These are phyloP conservation scores for Pyrenopolyporus hunteri DNA, from an alignment of 495 filamentous ascomycete genomes.

Conservation along the genomic window DNA sequence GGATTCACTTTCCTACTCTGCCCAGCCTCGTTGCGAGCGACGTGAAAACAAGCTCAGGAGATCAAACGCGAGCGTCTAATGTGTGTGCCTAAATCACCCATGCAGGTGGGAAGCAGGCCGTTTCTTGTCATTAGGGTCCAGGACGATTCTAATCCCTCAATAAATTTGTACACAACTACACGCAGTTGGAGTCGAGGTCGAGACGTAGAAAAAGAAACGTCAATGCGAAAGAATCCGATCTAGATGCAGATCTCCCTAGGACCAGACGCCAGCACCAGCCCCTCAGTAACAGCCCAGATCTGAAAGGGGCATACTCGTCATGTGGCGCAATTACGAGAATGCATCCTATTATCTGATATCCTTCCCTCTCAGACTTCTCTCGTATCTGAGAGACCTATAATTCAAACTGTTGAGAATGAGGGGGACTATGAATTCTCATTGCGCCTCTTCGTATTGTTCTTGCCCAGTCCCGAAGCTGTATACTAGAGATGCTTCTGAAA, in stretches of 20 bases:
- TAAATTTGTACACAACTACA: too few relatives aligned
- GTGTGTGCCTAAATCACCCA: background rate
- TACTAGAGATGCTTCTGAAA: conserved; percentile 17
- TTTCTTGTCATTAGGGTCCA: too few relatives aligned
- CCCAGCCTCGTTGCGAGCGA: background rate
- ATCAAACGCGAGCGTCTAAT: background rate
- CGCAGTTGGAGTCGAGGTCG: conserved; percentile 20
- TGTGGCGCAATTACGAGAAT: too few relatives aligned
- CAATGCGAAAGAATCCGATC: conserved; percentile 30
- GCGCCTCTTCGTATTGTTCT: conserved; percentile 3
- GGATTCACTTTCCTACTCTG: background rate
- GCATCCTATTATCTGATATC: too few relatives aligned
- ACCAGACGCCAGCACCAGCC: too few relatives aligned
- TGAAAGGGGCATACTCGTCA: too few relatives aligned
- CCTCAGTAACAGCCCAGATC: too few relatives aligned
- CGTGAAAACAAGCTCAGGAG: conserved; percentile 6
- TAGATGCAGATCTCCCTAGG: conserved; percentile 19
- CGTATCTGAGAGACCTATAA: background rate
- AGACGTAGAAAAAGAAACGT: conserved; percentile 25
- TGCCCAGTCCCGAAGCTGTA: conserved; percentile 7
- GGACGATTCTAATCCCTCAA: too few relatives aligned
- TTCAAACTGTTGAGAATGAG: conserved; percentile 11
- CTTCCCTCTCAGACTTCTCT: background rate
- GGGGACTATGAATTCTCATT: conserved; percentile 20
- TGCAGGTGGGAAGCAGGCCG: background rate